A percentile compares a stretch with the other conserved stretches of the same genome.
phyloP scores from a whole-genome alignment of 345 rosid genomes.

The Euclidium syriacum region DNA sequence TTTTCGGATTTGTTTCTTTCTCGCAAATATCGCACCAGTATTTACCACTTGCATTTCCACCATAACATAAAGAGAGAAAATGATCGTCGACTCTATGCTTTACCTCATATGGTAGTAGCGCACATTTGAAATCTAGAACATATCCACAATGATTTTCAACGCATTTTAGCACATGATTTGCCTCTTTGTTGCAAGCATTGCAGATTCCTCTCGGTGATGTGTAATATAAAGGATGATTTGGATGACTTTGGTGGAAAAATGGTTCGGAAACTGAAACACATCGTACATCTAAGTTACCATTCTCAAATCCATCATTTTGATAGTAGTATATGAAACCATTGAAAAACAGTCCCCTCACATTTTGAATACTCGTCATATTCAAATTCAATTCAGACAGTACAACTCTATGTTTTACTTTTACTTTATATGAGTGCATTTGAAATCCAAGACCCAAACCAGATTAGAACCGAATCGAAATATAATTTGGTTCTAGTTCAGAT shows the following conservation, averaged over 20 bases:
- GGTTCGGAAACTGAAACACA: neutral
- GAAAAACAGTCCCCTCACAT: too few relatives aligned
- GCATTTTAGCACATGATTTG: neutral
- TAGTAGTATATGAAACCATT: neutral
- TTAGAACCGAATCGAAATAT: too few relatives aligned
- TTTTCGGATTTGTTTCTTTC: too few relatives aligned
- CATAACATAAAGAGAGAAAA: neutral
- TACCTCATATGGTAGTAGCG: neutral
- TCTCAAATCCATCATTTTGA: accelerated
- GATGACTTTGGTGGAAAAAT: neutral
- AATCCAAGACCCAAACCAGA: too few relatives aligned
- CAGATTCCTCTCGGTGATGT: neutral
- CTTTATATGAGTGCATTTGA: too few relatives aligned
- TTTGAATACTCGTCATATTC: too few relatives aligned
- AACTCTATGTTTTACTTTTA: too few relatives aligned
- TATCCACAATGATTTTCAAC: neutral
- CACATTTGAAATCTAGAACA: neutral
- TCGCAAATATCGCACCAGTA: too few relatives aligned
- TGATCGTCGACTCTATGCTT: neutral
- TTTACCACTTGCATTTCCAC: too few relatives aligned
- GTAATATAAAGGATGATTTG: neutral
- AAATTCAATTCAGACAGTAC: too few relatives aligned
- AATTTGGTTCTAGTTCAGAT: too few relatives aligned
- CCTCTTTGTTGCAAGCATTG: neutral
- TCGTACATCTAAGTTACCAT: neutral